A percentile compares a stretch with the other conserved stretches of the same genome.
phyloP scores from a whole-genome alignment of 1,284 basidiomycete genomes.

The Bjerkandera adusta region DNA sequence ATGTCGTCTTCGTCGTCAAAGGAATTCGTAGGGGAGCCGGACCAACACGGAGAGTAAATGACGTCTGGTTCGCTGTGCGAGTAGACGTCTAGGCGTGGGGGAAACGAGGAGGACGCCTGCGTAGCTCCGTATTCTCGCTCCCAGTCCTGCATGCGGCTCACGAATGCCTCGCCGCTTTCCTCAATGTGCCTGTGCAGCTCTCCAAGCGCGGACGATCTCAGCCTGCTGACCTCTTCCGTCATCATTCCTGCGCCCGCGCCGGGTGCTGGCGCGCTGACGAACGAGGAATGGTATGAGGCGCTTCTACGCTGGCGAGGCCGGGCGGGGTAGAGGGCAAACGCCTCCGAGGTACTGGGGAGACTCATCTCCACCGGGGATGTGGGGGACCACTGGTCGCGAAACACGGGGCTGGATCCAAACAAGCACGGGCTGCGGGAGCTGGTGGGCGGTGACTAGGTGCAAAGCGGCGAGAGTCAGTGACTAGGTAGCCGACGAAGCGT shows the following conservation, averaged over 20 bases:
- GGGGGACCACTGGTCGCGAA: slow-evolving; percentile 23
- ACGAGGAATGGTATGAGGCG: slow-evolving; percentile 14
- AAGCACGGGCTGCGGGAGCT: slow-evolving; percentile 10
- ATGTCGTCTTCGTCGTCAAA: slow-evolving; percentile 55
- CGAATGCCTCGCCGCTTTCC: slow-evolving; percentile 62
- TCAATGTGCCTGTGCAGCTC: slow-evolving; percentile 60
- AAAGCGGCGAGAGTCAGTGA: slow-evolving; percentile 7
- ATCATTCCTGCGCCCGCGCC: no score
- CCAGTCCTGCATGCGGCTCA: slow-evolving; percentile 71
- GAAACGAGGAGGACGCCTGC: slow-evolving; percentile 34
- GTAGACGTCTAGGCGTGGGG: neutral
- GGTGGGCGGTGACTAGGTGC: slow-evolving; percentile 10
- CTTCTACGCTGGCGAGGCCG: slow-evolving; percentile 10
- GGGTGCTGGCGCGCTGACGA: slow-evolving; percentile 6
- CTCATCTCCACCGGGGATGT: slow-evolving; percentile 25
- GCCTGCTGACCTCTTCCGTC: slow-evolving; percentile 38
- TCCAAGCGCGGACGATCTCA: slow-evolving; percentile 61
- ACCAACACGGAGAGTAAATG: neutral
- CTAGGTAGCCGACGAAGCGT: slow-evolving; percentile 8
- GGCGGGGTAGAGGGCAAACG: slow-evolving; percentile 52
- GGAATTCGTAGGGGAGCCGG: neutral
- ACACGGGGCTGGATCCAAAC: slow-evolving; percentile 17
- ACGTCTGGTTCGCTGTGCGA: neutral
- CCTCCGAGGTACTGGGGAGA: slow-evolving; percentile 56
- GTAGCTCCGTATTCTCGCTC: slow-evolving; percentile 32